These are phyloP conservation scores for Sporothrix brasiliensis DNA, from an alignment of 2,329 filamentous ascomycete species.

Conservation along the genomic window DNA sequence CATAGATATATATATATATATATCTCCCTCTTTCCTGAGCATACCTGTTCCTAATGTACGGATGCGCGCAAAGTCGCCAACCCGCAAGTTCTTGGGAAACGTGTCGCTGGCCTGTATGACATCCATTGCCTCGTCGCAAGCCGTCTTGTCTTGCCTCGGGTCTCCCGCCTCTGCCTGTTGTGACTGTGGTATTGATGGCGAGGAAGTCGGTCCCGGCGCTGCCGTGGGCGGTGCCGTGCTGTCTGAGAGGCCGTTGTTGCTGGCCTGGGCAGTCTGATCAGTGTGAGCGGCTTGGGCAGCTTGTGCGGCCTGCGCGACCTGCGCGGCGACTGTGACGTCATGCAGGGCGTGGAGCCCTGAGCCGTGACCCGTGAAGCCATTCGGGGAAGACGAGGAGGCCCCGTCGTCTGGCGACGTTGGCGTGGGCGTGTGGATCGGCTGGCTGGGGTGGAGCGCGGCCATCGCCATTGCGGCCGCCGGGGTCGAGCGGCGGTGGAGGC, in stretches of 20 bases:
- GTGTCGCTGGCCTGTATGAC: background rate
- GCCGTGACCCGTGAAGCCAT: background rate
- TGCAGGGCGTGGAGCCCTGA: background rate
- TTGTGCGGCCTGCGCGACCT: background rate
- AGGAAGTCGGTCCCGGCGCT: conserved; percentile 2
- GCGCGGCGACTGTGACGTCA: conserved; percentile 31
- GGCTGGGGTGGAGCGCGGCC: conserved; percentile 31
- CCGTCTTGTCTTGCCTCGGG: background rate
- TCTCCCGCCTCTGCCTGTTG: background rate
- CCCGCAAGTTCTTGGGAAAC: conserved; percentile 40
- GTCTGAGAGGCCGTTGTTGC: background rate
- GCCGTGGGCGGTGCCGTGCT: conserved; percentile 1
- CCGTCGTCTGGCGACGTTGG: conserved; percentile 4
- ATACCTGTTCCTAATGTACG: conserved; percentile 76
- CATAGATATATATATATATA: no score
- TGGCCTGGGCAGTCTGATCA: background rate
- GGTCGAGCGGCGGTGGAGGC: background rate
- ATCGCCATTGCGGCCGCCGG: conserved; percentile 26
- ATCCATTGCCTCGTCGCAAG: conserved; percentile 26
- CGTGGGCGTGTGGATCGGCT: conserved; percentile 12
- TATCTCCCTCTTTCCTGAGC: conserved; percentile 32
- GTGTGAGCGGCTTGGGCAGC: background rate
- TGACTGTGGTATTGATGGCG: conserved; percentile 4
- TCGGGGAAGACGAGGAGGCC: background rate
- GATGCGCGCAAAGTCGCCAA: conserved; percentile 70